Evolutionary conservation across 2,329 filamentous ascomycete genomes (phyloP).

Genomic region (Diaporthe sp.): DNA sequence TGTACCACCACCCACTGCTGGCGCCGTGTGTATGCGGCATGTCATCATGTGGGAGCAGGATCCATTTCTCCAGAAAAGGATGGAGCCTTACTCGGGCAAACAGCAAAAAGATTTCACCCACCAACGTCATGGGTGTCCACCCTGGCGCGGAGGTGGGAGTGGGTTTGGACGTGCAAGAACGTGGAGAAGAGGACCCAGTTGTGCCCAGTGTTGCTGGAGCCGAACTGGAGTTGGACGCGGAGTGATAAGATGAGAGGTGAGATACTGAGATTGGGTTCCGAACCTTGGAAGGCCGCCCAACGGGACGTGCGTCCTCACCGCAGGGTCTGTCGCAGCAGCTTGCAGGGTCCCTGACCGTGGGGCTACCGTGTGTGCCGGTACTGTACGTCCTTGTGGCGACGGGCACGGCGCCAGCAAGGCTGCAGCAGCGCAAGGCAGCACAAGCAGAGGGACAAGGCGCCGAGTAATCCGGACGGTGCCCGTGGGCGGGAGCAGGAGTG

Average conservation of each 20-base stretch:
- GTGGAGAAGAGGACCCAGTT: conserved; percentile 37
- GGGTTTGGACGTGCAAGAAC: conserved; percentile 34
- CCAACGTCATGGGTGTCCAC: conserved; percentile 41
- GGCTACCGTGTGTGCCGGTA: conserved; percentile 19
- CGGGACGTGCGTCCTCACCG: conserved; percentile 27
- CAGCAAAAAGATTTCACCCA: conserved; percentile 41
- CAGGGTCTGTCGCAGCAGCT: conserved; percentile 4
- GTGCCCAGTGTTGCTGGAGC: conserved; percentile 35
- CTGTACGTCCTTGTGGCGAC: not conserved
- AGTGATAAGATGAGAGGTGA: conserved; percentile 40
- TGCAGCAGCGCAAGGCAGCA: not conserved
- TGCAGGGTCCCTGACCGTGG: conserved; percentile 16
- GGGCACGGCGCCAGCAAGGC: conserved; percentile 33
- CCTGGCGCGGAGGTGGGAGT: conserved; percentile 39
- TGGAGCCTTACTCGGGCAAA: conserved; percentile 39
- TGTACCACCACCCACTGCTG: not conserved
- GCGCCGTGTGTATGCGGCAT: conserved; percentile 16
- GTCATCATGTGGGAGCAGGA: conserved; percentile 36
- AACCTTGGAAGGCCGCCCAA: conserved; percentile 19
- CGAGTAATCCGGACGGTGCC: conserved; percentile 39
- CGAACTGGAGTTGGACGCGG: conserved; percentile 39
- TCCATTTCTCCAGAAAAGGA: conserved; percentile 35
- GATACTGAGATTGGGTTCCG: conserved; percentile 33
- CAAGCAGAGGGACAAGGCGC: conserved; percentile 12
- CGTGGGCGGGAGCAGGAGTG: conserved; percentile 32